phyloP scores from a whole-genome alignment of 805 yeast genomes.

The Hemisphaericaspora nanyangensis region DNA sequence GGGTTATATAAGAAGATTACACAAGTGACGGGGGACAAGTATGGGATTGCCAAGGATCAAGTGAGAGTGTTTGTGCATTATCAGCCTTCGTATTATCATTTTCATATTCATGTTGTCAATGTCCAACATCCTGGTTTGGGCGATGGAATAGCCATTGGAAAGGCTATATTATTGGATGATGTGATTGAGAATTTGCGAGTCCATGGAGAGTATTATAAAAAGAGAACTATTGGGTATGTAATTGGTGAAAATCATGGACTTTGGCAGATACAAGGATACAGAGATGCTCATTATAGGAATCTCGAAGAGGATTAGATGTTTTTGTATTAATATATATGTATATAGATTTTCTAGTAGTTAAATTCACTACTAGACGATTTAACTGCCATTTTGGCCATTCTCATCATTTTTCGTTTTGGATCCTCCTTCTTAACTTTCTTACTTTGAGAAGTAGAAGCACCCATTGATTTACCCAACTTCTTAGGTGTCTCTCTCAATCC shows the following conservation, averaged over 20 bases:
- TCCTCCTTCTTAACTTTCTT: slow-evolving; percentile 54
- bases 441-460: slow-evolving; percentile 27
- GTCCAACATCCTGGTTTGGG: slow-evolving; percentile 65
- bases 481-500: slow-evolving; percentile 95
- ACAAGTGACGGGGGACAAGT: slow-evolving; percentile 37
- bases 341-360: slow-evolving; percentile 52
- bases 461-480: slow-evolving; percentile 50
- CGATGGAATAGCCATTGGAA: slow-evolving; percentile 67
- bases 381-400: slow-evolving; percentile 68
- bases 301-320: background rate
- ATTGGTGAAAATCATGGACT: slow-evolving; percentile 76
- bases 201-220: slow-evolving; percentile 55
- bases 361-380: slow-evolving; percentile 69
- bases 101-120: slow-evolving; percentile 88
- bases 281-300: slow-evolving; percentile 8
- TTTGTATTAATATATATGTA: slow-evolving; percentile 1
- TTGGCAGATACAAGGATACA: slow-evolving; percentile 44
- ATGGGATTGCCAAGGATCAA: slow-evolving; percentile 47
- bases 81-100: slow-evolving; percentile 94
- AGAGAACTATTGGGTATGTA: slow-evolving; percentile 58
- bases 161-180: slow-evolving; percentile 78
- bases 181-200: slow-evolving; percentile 66
- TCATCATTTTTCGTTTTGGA: slow-evolving; percentile 68
- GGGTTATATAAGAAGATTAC: slow-evolving; percentile 43
- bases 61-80: slow-evolving; percentile 82